These are phyloP conservation scores for Colletotrichum salicis DNA, from an alignment of 2,329 filamentous ascomycete genomes.

Conservation along the genomic window DNA sequence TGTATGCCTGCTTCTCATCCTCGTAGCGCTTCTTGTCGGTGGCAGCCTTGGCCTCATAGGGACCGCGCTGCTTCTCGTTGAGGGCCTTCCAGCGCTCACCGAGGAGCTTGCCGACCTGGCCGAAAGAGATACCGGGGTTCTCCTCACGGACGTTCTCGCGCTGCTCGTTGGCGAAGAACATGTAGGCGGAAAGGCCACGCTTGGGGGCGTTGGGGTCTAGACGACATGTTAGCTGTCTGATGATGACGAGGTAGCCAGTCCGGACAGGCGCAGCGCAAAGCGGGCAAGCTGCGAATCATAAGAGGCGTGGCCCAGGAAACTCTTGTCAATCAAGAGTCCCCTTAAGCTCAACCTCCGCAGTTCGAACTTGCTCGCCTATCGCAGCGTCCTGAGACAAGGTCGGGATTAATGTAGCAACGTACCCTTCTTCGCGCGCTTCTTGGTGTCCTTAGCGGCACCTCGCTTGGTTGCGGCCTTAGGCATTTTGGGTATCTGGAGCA, in stretches of 20 bases:
- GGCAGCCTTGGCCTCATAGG: constrained; percentile 96
- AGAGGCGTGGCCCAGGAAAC: background rate
- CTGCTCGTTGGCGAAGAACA: constrained; percentile 99
- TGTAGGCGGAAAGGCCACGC: constrained; percentile 99
- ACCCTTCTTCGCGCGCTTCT: constrained; percentile 71
- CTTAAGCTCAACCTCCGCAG: background rate
- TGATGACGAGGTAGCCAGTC: background rate
- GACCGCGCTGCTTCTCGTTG: constrained; percentile 88
- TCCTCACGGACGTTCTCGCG: constrained; percentile 98
- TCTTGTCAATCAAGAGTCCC: background rate
- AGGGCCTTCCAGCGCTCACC: constrained; percentile 99
- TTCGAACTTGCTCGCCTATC: background rate
- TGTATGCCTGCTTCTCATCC: constrained; percentile 95
- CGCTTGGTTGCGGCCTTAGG: constrained; percentile 69
- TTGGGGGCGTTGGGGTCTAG: constrained; percentile 97
- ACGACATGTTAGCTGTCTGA: constrained; percentile 17
- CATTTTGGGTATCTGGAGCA: constrained; percentile 57
- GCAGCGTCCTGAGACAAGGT: background rate
- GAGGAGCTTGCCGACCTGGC: constrained; percentile 97
- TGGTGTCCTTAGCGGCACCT: constrained; percentile 63
- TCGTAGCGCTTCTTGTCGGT: constrained; percentile 99
- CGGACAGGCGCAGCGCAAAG: background rate
- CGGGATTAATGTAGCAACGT: constrained; percentile 41
- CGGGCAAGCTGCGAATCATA: background rate
- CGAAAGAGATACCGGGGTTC: constrained; percentile 97